Evolutionary conservation across 2,329 filamentous ascomycete genomes (phyloP).

Genomic region (Lasiodiplodia theobromae): DNA sequence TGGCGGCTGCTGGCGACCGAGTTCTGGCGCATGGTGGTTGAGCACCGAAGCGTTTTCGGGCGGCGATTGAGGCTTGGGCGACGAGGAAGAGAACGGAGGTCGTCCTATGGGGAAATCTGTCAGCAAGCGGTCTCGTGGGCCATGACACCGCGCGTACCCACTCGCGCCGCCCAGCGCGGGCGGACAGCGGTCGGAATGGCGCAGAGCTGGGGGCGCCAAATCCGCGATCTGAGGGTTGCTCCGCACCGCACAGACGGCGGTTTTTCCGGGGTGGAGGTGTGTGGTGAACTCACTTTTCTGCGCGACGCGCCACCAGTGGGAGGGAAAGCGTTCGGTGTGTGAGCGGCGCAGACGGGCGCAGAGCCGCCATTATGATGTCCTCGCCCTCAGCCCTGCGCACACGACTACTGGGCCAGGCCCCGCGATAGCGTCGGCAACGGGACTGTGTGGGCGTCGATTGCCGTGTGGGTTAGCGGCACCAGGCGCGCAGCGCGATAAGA

Average conservation of each 20-base stretch:
- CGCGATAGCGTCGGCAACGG: slow-evolving; percentile 26
- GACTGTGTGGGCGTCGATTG: slow-evolving; percentile 17
- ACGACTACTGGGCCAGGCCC: slow-evolving; percentile 7
- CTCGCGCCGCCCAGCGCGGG: neutral
- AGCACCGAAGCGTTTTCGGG: slow-evolving; percentile 7
- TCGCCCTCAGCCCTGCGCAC: slow-evolving; percentile 14
- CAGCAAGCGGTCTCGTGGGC: slow-evolving; percentile 8
- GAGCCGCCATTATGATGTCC: slow-evolving; percentile 22
- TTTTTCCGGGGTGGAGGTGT: neutral
- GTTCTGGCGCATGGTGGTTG: slow-evolving; percentile 26
- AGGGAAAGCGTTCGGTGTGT: neutral
- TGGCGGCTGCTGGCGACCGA: slow-evolving; percentile 21
- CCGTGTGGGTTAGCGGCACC: slow-evolving; percentile 24
- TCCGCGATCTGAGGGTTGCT: slow-evolving; percentile 6
- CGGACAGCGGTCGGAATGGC: slow-evolving; percentile 15
- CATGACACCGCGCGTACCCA: slow-evolving; percentile 2
- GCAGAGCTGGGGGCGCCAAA: neutral
- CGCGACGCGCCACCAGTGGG: neutral
- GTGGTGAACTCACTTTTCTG: neutral
- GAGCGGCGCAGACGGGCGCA: neutral
- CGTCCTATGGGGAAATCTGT: slow-evolving; percentile 5
- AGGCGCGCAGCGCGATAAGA: slow-evolving; percentile 23
- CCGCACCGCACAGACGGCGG: slow-evolving; percentile 10
- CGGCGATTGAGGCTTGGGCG: slow-evolving; percentile 1
- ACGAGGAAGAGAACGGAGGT: neutral